Base-by-base conservation (phyloP, 2,329 filamentous ascomycete genomes). In the Coniosporium tulheliwenetii region DNA sequence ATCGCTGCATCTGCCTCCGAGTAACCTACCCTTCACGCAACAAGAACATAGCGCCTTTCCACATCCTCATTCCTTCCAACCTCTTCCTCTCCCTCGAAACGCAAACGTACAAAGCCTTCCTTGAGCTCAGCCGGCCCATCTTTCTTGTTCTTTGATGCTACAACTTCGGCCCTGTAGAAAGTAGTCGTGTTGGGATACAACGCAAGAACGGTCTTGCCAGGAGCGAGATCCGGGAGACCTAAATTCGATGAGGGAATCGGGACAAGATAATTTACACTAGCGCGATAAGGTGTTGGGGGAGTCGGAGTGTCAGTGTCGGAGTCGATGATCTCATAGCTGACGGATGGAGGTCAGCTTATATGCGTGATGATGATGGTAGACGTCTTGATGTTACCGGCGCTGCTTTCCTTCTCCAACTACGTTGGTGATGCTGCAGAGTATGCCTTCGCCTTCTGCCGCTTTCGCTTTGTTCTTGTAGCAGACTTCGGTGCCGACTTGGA, bases 361-460 rank as follows among this genome's bases (percentile, higher is more conserved):
- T n/a, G 8, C 15, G 30, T 30, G 7, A 26, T 29, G 30, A 41
- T 37, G 36, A n/a, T 7, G 32, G 32, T 13, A 8, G 7, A 8
- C 3, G 32, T 33, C 10, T 10, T 12, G 32, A 12, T 5, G 10
- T 33, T 39, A 46, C 44, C 66, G 64, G 16, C 67, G 63, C 48
- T 69, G 66, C 45, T 70, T 70, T 43, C 66, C 67, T 47, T 70
- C 67, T 43, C 67, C 67, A 19, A 69, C 69, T n/a, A 70, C 65
- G 30, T 56, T 56, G 5, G 67, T 70, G 36, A 70, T 64, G 41
- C 61, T 59, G 51, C 66, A 70, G 15, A 70, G 58, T 30, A 70
- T 70, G 43, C 67, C 67, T 54, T 69, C 66, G 48, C 67, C 67
- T 52, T 70, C 66, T 5, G 49, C 48, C 10, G 47, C 41, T 50